Evolutionary conservation across 352 stramenopile species (phyloP), one percentile per base, ranked within the genome.

Genomic region (Phytophthora crassamura): DNA sequence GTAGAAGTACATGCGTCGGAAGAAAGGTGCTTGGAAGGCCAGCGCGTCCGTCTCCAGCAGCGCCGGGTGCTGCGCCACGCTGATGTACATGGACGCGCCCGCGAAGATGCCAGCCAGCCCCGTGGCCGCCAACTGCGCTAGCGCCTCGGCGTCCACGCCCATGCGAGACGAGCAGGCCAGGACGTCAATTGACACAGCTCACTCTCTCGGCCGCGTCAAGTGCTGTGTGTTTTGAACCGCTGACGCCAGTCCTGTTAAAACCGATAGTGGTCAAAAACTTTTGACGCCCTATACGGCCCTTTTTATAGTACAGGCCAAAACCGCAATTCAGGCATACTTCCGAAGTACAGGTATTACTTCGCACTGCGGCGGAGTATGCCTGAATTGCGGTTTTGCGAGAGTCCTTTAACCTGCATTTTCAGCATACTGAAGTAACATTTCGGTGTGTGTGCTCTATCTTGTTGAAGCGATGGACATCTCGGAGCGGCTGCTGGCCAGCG

Each of bases 1-100:
- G 61, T 89, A 82, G 51, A 86, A 89, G 72, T 93, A 91, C 81
- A 93, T 91, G 47, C 80, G 77, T 7, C 81, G 74, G 67, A 93
- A 93, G 69, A 90, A 93, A 1, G 83, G 77, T 7, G 80, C 83
- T 42, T 91, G 85, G 62, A 91, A 88, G 4, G 61, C 63, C 22
- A 86, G 45, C 28, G 73, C 63, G 38, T 78, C 61, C 25, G 79
- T 87, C 67, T 89, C 77, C 49, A 91, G 64, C 41, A 93, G 71
- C 45, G 82, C 81, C 38, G 85, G 85, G 34, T 91, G 85, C 67
- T 91, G 85, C 43, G 83, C 85, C 54, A 90, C 68, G 16, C 72
- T 85, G 64, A 93, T 91, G 69, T 82, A 93, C 34, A 72, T 77
- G 34, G 82, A 75, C 11, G 82, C 85, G 16, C 85, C 85, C 4